A percentile compares a stretch with the other conserved stretches of the same genome.
phyloP scores from a whole-genome alignment of 495 filamentous ascomycete genomes.

The Pseudevernia furfuracea region DNA sequence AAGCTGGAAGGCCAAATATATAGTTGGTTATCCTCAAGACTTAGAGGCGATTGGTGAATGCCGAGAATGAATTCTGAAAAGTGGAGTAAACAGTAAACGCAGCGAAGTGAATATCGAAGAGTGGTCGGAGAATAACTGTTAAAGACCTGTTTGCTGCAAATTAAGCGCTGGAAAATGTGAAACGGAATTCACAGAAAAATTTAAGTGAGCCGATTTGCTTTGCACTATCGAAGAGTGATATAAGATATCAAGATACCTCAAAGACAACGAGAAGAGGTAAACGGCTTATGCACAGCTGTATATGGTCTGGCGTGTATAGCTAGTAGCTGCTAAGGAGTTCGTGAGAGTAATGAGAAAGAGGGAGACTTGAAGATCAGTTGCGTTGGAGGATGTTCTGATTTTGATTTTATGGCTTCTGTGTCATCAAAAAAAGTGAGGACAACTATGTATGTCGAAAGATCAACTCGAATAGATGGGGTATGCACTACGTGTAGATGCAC shows the following conservation, averaged over 20 bases:
- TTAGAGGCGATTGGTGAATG: too few relatives aligned
- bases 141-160: background rate
- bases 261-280: background rate
- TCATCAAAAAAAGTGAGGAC: background rate
- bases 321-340: background rate
- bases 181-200: background rate
- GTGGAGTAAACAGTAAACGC: too few relatives aligned
- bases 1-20: background rate
- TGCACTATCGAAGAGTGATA: background rate
- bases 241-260: background rate
- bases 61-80: too few relatives aligned
- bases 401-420: background rate
- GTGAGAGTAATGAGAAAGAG: background rate
- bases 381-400: background rate
- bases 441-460: background rate
- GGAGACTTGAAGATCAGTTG: background rate
- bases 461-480: background rate
- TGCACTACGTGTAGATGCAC: background rate
- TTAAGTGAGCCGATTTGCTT: background rate
- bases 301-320: background rate
- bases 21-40: too few relatives aligned
- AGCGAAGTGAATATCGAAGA: background rate
- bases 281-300: background rate
- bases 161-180: background rate
- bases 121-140: too few relatives aligned